phyloP scores from a whole-genome alignment of 2,329 filamentous ascomycete genomes.

The Paecilomyces variotii region DNA sequence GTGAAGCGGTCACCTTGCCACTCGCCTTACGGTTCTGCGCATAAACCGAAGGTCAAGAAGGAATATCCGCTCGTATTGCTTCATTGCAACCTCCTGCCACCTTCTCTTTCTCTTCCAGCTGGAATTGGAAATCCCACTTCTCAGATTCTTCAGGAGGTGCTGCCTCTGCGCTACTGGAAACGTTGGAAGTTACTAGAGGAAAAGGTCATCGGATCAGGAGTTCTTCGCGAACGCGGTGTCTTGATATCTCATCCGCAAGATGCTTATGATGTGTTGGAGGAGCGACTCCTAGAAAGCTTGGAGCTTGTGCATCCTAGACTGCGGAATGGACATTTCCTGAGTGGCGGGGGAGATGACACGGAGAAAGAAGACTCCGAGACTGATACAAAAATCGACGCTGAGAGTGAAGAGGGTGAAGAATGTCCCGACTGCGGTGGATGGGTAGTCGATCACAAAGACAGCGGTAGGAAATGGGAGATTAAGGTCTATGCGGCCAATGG shows the following conservation, averaged over 20 bases:
- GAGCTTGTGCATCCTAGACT: constrained; percentile 49
- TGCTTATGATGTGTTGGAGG: constrained; percentile 56
- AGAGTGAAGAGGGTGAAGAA: constrained; percentile 31
- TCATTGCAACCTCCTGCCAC: constrained; percentile 52
- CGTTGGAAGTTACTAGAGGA: constrained; percentile 47
- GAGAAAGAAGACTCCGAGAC: constrained; percentile 15
- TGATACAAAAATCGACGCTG: constrained; percentile 20
- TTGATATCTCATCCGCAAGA: constrained; percentile 56
- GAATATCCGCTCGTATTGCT: constrained; percentile 53
- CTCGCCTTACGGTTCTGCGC: constrained; percentile 19
- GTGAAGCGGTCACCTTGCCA: constrained; percentile 27
- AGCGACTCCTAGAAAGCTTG: constrained; percentile 52
- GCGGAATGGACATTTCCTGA: constrained; percentile 52
- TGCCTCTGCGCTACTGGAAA: constrained; percentile 39
- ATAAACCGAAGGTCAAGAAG: constrained; percentile 29
- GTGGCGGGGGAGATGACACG: constrained; percentile 20
- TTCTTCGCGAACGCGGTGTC: constrained; percentile 50
- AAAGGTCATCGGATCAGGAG: constrained; percentile 43
- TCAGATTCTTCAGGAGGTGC: constrained; percentile 41
- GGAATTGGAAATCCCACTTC: constrained; percentile 24
- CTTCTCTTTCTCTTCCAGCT: constrained; percentile 41
- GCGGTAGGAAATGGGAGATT: constrained; percentile 52
- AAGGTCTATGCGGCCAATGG: constrained; percentile 94
- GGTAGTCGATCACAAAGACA: constrained; percentile 39
- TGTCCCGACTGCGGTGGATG: constrained; percentile 45